A percentile compares a stretch with the other conserved stretches of the same genome.
Conservation (phyloP, 164 flowering plant genomes). For the Vitis rupestris region DNA sequence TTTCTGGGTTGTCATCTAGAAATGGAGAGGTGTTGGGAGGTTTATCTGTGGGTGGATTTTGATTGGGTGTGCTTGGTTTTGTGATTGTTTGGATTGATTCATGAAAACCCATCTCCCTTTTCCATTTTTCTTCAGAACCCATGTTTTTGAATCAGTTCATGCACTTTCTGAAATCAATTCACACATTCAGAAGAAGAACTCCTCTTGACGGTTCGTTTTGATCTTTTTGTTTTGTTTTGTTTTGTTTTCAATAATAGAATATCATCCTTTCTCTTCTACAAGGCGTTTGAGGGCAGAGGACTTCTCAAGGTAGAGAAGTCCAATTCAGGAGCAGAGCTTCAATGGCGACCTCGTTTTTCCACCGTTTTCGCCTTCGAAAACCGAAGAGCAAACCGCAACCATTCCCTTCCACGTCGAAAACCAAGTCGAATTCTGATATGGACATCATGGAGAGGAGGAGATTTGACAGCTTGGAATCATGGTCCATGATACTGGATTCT, state of each 20-base stretch:
- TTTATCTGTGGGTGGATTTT: background rate
- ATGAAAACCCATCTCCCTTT: slow-evolving; percentile 36
- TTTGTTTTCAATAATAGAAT: too few species aligned
- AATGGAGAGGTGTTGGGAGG: background rate
- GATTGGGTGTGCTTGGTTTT: slow-evolving; percentile 3
- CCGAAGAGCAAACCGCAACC: slow-evolving; percentile 38
- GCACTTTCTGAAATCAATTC: slow-evolving; percentile 62
- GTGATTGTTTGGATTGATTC: slow-evolving; percentile 12
- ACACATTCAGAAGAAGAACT: slow-evolving; percentile 51
- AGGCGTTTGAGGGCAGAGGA: too few species aligned
- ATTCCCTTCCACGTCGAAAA: slow-evolving; percentile 31
- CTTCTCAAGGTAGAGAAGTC: background rate
- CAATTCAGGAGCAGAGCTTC: background rate
- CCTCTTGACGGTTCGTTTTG: slow-evolving; percentile 26
- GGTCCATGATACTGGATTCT: slow-evolving; percentile 91
- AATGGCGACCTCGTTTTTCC: slow-evolving; percentile 60
- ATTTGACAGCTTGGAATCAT: slow-evolving; percentile 90
- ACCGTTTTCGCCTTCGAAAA: slow-evolving; percentile 44
- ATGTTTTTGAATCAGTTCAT: slow-evolving; percentile 70
- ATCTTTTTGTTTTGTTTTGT: background rate
- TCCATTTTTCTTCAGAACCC: slow-evolving; percentile 26
- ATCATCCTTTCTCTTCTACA: too few species aligned
- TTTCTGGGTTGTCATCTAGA: background rate
- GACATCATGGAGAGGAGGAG: slow-evolving; percentile 71
- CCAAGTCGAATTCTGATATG: slow-evolving; percentile 32